These are phyloP conservation scores for Zea luxurians DNA, from an alignment of 176 grass and related monocot species.

Conservation along the genomic window DNA sequence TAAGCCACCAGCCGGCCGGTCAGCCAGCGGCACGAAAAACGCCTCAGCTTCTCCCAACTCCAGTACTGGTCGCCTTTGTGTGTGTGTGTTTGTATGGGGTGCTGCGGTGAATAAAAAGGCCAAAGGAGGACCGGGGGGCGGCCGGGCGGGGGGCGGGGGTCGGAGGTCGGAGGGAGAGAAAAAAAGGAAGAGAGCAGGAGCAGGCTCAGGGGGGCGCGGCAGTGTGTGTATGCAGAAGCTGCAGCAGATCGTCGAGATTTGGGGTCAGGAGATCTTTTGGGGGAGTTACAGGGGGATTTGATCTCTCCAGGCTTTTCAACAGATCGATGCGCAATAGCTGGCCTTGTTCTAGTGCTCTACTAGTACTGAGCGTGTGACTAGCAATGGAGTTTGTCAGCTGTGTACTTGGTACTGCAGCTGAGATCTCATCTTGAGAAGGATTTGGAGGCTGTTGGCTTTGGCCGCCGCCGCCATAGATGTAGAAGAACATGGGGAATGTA, in stretches of 20 bases:
- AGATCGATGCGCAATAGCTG: slow-evolving; percentile 38
- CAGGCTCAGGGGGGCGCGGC: slow-evolving; percentile 15
- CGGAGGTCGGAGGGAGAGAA: not conserved
- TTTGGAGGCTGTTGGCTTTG: too few species aligned
- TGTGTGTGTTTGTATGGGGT: not conserved
- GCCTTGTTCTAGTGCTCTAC: not conserved
- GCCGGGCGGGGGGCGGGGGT: too few species aligned
- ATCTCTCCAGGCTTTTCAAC: slow-evolving; percentile 37
- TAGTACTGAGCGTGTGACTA: slow-evolving; percentile 8
- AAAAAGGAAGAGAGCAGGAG: not conserved
- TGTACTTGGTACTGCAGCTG: not conserved
- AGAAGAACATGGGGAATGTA: too few species aligned
- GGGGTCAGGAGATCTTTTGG: slow-evolving; percentile 58
- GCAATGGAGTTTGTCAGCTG: not conserved
- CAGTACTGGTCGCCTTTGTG: not conserved
- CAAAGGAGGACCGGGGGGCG: not conserved
- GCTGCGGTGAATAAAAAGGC: slow-evolving; percentile 21
- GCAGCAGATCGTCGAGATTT: slow-evolving; percentile 49
- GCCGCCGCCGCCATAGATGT: too few species aligned
- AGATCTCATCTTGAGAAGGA: not conserved
- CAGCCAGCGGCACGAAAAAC: not conserved
- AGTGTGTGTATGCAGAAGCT: slow-evolving; percentile 32
- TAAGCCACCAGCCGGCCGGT: not conserved
- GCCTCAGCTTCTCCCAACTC: slow-evolving; percentile 7
- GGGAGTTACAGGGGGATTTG: slow-evolving; percentile 25